These are phyloP conservation scores for Gautieria morchelliformis DNA, from an alignment of 768 basidiomycete species.

Conservation along the genomic window DNA sequence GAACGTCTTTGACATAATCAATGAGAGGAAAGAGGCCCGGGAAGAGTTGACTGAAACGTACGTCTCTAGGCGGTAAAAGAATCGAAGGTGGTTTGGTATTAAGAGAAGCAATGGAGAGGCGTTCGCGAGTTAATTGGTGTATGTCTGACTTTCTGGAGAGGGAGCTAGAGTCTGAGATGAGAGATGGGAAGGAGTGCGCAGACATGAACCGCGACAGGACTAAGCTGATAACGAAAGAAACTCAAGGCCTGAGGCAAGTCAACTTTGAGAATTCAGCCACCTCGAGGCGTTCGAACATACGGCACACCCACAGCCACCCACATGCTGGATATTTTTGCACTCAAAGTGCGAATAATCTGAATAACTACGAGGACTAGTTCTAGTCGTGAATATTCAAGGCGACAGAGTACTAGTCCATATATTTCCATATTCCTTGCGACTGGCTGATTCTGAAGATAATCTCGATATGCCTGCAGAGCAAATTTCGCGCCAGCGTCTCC, in stretches of 20 bases:
- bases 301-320: constrained; percentile 3
- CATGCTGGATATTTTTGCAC: too few relatives aligned
- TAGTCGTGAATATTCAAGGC: too few relatives aligned
- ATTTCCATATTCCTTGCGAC: too few relatives aligned
- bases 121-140: background rate
- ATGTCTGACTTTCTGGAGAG: background rate
- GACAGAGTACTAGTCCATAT: too few relatives aligned
- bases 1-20: background rate
- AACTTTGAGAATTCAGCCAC: background rate
- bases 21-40: background rate
- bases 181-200: background rate
- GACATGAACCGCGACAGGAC: background rate
- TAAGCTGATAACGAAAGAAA: background rate
- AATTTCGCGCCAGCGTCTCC: too few relatives aligned
- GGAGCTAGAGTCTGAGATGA: background rate
- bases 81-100: background rate
- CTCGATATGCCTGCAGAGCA: too few relatives aligned
- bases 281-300: background rate
- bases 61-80: background rate
- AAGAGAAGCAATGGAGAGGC: background rate
- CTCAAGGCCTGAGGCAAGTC: background rate
- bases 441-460: too few relatives aligned
- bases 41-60: background rate
- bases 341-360: too few relatives aligned
- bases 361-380: too few relatives aligned